Evolutionary conservation across 2,329 filamentous ascomycete species (phyloP).

Genomic region (Venturia pyrina): DNA sequence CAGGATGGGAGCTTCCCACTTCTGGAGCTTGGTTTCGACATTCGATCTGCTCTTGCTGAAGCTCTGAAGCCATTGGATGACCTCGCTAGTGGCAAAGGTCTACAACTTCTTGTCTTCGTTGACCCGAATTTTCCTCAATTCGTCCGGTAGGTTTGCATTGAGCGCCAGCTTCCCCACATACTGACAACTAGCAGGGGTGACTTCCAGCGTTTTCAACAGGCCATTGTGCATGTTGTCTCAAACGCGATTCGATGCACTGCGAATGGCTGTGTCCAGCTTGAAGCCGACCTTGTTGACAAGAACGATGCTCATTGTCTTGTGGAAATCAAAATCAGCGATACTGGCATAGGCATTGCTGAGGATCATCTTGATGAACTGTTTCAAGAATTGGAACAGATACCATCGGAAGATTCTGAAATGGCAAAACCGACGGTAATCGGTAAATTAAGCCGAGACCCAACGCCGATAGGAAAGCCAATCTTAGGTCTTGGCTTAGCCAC

Average conservation of each 20-base stretch:
- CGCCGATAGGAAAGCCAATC: slow-evolving; percentile 30
- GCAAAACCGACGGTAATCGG: slow-evolving; percentile 19
- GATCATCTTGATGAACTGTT: slow-evolving; percentile 50
- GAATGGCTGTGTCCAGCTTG: slow-evolving; percentile 57
- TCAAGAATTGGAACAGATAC: slow-evolving; percentile 56
- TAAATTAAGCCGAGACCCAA: slow-evolving; percentile 15
- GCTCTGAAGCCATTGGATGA: slow-evolving; percentile 63
- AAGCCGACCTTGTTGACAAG: slow-evolving; percentile 49
- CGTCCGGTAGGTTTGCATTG: slow-evolving; percentile 37
- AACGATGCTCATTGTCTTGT: slow-evolving; percentile 46
- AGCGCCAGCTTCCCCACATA: not conserved
- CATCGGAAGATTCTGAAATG: slow-evolving; percentile 40
- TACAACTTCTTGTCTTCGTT: slow-evolving; percentile 57
- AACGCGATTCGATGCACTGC: slow-evolving; percentile 76
- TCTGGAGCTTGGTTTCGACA: slow-evolving; percentile 71
- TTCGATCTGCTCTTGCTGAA: slow-evolving; percentile 61
- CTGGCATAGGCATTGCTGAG: slow-evolving; percentile 54
- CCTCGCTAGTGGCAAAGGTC: slow-evolving; percentile 66
- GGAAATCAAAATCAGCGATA: slow-evolving; percentile 68
- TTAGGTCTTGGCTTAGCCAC: slow-evolving; percentile 77
- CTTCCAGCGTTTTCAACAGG: slow-evolving; percentile 66
- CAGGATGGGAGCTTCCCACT: slow-evolving; percentile 71
- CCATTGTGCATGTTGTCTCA: slow-evolving; percentile 69
- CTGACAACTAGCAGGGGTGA: slow-evolving; percentile 45
- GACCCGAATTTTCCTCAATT: slow-evolving; percentile 59